These are phyloP conservation scores for Trichoderma atrobrunneum DNA, from an alignment of 2,329 filamentous ascomycete genomes.

Conservation along the genomic window DNA sequence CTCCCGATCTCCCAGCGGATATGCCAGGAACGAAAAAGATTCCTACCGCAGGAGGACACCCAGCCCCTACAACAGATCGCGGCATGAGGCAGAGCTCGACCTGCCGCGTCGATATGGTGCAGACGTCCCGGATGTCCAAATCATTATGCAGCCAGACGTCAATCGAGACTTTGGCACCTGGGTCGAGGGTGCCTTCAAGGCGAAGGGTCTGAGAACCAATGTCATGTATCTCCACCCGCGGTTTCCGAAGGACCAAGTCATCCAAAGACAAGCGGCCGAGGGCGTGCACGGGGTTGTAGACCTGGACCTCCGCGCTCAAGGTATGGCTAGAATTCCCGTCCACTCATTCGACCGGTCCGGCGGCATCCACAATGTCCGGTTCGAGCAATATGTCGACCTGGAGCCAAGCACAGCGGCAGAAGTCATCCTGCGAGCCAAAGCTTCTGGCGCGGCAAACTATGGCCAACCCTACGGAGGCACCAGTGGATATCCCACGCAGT, in stretches of 20 bases:
- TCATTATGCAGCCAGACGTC: constrained; percentile 77
- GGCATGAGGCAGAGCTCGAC: constrained; percentile 58
- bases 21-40: constrained; percentile 43
- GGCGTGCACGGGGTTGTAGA: constrained; percentile 84
- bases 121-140: constrained; percentile 85
- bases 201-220: constrained; percentile 69
- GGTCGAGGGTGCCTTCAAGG: constrained; percentile 73
- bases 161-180: constrained; percentile 77
- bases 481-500: constrained; percentile 31
- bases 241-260: constrained; percentile 72
- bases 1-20: constrained; percentile 61
- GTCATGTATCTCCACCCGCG: constrained; percentile 76
- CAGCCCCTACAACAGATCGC: constrained; percentile 56
- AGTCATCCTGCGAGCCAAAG: constrained; percentile 71
- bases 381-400: constrained; percentile 83
- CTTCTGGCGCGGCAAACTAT: constrained; percentile 33
- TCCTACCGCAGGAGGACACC: constrained; percentile 67
- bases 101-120: constrained; percentile 70
- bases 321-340: constrained; percentile 70
- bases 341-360: constrained; percentile 81
- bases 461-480: constrained; percentile 31
- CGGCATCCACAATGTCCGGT: constrained; percentile 73
- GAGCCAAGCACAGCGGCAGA: constrained; percentile 77
- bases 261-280: constrained; percentile 81
- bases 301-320: constrained; percentile 67